A percentile compares a stretch with the other conserved stretches of the same genome.
Evolutionary conservation across 306 rosid species (phyloP).

Genomic region (Heteromeles arbutifolia): DNA sequence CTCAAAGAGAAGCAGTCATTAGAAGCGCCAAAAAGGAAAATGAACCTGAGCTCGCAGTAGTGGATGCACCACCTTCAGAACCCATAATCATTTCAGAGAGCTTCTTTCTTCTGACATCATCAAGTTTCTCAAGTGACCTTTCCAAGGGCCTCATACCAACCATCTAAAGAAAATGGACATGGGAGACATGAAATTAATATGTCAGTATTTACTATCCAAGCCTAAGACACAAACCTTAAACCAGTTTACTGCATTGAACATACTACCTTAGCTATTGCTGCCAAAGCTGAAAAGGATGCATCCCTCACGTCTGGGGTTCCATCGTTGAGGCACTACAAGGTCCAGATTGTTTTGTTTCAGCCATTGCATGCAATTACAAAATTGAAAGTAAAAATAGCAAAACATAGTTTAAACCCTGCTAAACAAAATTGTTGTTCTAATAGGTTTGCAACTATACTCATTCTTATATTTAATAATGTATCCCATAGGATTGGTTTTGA

Average conservation of each 20-base stretch:
- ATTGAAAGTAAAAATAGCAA: background rate
- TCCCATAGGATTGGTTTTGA: too few species aligned
- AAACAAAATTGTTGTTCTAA: background rate
- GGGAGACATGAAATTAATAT: slow-evolving; percentile 11
- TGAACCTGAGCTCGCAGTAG: slow-evolving; percentile 60
- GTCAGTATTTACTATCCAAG: slow-evolving; percentile 5
- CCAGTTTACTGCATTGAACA: background rate
- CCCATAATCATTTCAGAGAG: slow-evolving; percentile 94
- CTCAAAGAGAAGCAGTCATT: background rate
- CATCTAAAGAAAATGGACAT: slow-evolving; percentile 39
- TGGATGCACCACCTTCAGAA: slow-evolving; percentile 64
- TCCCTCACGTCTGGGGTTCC: slow-evolving; percentile 98
- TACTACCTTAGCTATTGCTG: slow-evolving; percentile 90
- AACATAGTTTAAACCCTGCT: background rate
- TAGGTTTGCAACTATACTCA: background rate
- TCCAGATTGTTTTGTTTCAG: slow-evolving; percentile 16
- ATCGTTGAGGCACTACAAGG: slow-evolving; percentile 73
- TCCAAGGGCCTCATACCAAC: slow-evolving; percentile 99
- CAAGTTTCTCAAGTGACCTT: slow-evolving; percentile 91
- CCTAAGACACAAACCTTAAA: background rate
- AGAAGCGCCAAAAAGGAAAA: slow-evolving; percentile 9
- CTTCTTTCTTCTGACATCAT: slow-evolving; percentile 91
- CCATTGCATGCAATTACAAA: background rate
- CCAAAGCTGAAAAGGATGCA: slow-evolving; percentile 88
- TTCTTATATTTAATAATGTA: background rate